phyloP scores from a whole-genome alignment of 441 rosid genomes.

The Eruca vesicaria region DNA sequence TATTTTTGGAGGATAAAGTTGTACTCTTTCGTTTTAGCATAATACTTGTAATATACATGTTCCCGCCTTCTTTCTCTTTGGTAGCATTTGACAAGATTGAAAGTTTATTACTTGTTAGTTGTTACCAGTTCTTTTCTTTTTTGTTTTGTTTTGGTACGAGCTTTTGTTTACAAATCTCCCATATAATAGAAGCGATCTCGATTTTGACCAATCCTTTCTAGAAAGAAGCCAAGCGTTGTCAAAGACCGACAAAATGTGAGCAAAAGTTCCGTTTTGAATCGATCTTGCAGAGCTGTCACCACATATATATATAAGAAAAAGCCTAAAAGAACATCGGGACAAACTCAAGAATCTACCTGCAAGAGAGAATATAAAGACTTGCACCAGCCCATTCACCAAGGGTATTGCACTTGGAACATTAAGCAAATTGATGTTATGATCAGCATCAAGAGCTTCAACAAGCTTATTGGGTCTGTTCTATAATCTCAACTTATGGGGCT shows the following conservation, averaged over 20 bases:
- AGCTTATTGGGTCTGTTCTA: constrained; percentile 24
- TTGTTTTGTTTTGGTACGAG: too few relatives aligned
- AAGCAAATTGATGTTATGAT: neutral
- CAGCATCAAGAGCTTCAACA: constrained; percentile 70
- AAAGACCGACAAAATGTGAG: neutral
- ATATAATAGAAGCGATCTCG: neutral
- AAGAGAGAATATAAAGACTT: neutral
- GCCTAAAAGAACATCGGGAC: neutral
- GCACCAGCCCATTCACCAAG: constrained; percentile 34
- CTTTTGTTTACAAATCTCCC: neutral
- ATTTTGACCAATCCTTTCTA: neutral
- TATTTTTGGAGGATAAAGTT: too few relatives aligned
- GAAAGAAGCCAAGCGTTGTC: neutral
- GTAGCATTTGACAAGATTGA: neutral
- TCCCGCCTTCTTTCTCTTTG: constrained; percentile 9
- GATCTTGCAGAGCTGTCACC: constrained; percentile 34
- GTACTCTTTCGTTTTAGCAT: too few relatives aligned
- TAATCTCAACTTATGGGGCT: neutral
- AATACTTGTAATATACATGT: neutral
- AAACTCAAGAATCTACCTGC: neutral
- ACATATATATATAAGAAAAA: neutral
- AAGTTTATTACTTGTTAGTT: neutral
- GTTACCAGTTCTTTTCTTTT: too few relatives aligned
- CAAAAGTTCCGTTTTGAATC: constrained; percentile 1
- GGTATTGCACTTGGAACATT: too few relatives aligned